Percentiles rank a stretch among this genome's conserved stretches.
Conservation (phyloP, 2,329 filamentous ascomycete species). For the Alternaria panax region DNA sequence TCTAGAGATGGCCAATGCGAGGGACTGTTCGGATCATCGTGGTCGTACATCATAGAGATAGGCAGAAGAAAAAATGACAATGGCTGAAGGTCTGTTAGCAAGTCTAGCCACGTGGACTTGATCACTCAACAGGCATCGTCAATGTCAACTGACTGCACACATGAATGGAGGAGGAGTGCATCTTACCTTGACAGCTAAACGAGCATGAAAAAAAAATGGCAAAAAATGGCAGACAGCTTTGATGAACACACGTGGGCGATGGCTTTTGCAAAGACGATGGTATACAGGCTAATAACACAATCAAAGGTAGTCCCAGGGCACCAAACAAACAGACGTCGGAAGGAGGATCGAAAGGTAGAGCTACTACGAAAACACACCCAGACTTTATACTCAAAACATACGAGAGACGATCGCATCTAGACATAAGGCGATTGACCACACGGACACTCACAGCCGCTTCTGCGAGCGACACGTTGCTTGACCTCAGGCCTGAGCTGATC, state of each 20-base stretch:
- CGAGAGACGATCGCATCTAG: not conserved
- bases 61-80: not conserved
- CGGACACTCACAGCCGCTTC: not conserved
- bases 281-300: constrained; percentile 11
- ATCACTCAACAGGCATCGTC: not conserved
- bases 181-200: not conserved
- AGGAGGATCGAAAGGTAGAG: not conserved
- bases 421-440: not conserved
- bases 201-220: not conserved
- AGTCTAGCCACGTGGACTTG: not conserved
- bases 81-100: not conserved
- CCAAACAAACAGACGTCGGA: not conserved
- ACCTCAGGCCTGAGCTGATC: not conserved
- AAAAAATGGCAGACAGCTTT: not conserved
- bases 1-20: not conserved
- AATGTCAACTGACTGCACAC: not conserved
- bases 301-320: not conserved
- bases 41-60: constrained; percentile 6
- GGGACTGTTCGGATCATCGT: not conserved
- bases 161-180: not conserved
- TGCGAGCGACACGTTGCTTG: not conserved
- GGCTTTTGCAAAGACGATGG: not conserved
- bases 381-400: not conserved
- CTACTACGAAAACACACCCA: too few species aligned
- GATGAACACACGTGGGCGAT: not conserved